Base-by-base conservation (phyloP, 371 early-diverging fungal species). In the Apophysomyces ossiformis region DNA sequence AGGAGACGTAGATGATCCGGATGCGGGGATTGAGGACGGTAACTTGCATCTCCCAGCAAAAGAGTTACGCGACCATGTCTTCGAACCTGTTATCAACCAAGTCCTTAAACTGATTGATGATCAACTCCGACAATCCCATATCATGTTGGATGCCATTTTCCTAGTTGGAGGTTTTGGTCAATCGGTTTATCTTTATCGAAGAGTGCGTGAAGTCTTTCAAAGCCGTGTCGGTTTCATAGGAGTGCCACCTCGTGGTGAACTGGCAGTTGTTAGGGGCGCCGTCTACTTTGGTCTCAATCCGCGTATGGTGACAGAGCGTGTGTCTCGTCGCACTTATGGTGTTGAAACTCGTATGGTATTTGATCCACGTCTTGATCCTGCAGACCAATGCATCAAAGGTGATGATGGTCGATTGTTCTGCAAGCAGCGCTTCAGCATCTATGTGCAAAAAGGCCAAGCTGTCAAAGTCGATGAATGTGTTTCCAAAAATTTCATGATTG, bases 281-380 rank as follows among this genome's bases (percentile, higher is more conserved):
- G 83, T 83, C 26, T 85, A 87, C 67, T 85, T 85, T 70, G 87
- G 87, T 46, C 46, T 87, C 60, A 82, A 85, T 12, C 82, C 84
- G 37, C 76, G 77, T 50, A 81, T 85, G 71, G 82, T 87, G 58
- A 82, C 85, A 37, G 81, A 85, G 36, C 85, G 87, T 71, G 85
- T 87, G 16, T 85, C 87, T 1, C 79, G 87, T 69, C 78, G 87
- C 26, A 85, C 85, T 59, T 83, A 87, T 64, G 87, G 87, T 35
- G 78, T 87, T 11, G 87, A 87, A 60, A 85, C 87, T 9, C 81
- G 86, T 26, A 87, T 87, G 87, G 81, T 84, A 9, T 87, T 84
- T 70, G 81, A 83, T 37, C 82, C 83, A 12, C 80, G 85, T 7
- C 63, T 73, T 18, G 87, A 87, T 65, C 87, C 87, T 15, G 78